These are phyloP conservation scores for Blastobotrys americana DNA, from an alignment of 805 yeast genomes.

Conservation along the genomic window DNA sequence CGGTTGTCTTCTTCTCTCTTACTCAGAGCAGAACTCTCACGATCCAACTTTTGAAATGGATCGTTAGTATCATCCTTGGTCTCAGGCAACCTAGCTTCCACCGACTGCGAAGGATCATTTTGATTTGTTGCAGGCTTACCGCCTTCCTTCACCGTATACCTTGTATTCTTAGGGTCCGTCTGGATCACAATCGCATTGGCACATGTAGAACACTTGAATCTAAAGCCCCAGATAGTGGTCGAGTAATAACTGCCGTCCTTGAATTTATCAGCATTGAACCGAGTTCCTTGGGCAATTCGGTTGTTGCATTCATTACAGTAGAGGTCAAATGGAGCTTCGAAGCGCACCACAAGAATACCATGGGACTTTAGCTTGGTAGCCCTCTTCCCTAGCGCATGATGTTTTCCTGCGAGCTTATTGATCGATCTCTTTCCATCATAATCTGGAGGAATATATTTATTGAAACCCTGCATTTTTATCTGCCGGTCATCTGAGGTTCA, in stretches of 20 bases:
- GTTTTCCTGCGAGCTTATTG: conserved; percentile 26
- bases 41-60: conserved; percentile 20
- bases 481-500: no score
- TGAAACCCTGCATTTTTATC: conserved; percentile 17
- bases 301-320: conserved; percentile 25
- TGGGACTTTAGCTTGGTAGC: conserved; percentile 24
- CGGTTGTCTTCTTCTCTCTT: conserved; percentile 8
- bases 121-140: conserved; percentile 1
- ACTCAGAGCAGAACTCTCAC: conserved; percentile 7
- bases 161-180: conserved; percentile 30
- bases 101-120: conserved; percentile 11
- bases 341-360: conserved; percentile 27
- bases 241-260: conserved; percentile 25
- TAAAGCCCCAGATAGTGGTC: conserved; percentile 26
- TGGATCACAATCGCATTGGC: conserved; percentile 21
- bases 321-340: conserved; percentile 28
- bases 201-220: conserved; percentile 27
- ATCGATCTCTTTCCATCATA: conserved; percentile 27
- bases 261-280: conserved; percentile 30
- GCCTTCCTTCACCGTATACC: conserved; percentile 17
- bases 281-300: conserved; percentile 25
- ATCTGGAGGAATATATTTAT: conserved; percentile 31
- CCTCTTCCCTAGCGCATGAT: conserved; percentile 23
- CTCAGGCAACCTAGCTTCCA: no score
- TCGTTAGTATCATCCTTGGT: neutral